Evolutionary conservation across 2,329 filamentous ascomycete genomes (phyloP).

Genomic region (Aspergillus ruber): DNA sequence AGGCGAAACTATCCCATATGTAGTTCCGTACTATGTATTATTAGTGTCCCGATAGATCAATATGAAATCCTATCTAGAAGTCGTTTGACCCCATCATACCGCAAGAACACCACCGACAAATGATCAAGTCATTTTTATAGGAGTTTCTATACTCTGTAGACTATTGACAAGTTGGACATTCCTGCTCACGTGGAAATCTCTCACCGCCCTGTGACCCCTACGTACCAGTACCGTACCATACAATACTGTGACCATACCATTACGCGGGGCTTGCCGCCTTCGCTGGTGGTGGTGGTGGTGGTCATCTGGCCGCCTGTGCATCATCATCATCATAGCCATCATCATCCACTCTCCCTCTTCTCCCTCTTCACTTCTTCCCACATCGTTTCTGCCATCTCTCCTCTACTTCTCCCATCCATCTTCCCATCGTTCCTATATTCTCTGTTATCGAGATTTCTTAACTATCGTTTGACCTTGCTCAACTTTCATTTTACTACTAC

Average conservation of each 20-base stretch:
- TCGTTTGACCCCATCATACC: too few relatives aligned
- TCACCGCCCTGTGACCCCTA: too few relatives aligned
- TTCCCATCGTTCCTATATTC: constrained; percentile 1
- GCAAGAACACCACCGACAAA: too few relatives aligned
- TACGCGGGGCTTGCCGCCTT: constrained; percentile 23
- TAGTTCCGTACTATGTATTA: constrained; percentile 2
- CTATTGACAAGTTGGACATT: too few relatives aligned
- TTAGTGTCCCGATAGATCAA: too few relatives aligned
- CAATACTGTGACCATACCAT: constrained; percentile 5
- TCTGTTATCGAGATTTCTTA: constrained; percentile 6
- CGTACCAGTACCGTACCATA: too few relatives aligned
- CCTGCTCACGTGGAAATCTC: too few relatives aligned
- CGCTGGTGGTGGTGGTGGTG: neutral
- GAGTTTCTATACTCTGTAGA: too few relatives aligned
- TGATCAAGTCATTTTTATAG: too few relatives aligned
- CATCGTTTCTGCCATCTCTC: neutral
- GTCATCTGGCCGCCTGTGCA: too few relatives aligned
- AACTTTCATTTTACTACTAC: constrained; percentile 7
- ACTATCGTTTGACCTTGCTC: constrained; percentile 14
- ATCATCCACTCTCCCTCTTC: constrained; percentile 13
- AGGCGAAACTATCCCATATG: neutral
- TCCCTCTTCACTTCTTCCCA: constrained; percentile 1
- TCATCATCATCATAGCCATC: constrained; percentile 14
- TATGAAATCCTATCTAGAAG: too few relatives aligned
- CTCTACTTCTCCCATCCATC: constrained; percentile 1